Evolutionary conservation across 2,329 filamentous ascomycete species (phyloP), one percentile per base, ranked within the genome.

Genomic region (Eutypella sp.): DNA sequence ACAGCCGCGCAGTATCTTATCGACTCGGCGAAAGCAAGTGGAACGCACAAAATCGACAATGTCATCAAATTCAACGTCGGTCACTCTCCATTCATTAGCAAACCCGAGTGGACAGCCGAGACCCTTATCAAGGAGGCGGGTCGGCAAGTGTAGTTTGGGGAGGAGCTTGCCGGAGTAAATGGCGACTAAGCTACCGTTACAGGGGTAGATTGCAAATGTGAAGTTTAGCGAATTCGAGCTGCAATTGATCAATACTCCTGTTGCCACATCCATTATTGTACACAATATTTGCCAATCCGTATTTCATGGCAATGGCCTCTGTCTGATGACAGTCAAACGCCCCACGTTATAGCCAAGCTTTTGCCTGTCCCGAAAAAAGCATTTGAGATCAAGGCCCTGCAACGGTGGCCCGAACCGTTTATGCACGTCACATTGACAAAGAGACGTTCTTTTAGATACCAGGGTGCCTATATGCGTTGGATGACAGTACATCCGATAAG

Each of bases 31-130:
- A 52, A 48, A n/a, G 47, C 47, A 36, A 49, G 46, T 40, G 48
- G 49, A 33, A 10, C 29, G 5, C 49, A 57, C 27, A 49, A 46
- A 25, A 52, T 59, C 18, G 52, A 57, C 9, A 52, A 45, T 5
- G 39, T 57, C 15, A 50, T 59, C 20, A 47, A 52, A 13, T 23
- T 53, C 16, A 51, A 57, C 11, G n/a, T 51, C 10, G 55, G 55
- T 10, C 54, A 57, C 45, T 59, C 54, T 20, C 55, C 52, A 11
- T 59, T 59, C 31, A 46, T 57, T 9, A 57, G 48, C 38, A 48
- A 44, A 43, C 48, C 54, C 5, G 47, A 53, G n/a, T 57, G 44
- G 49, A 50, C 48, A 1, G 54, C 51, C 1, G 38, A 50, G 40
- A 52, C 47, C 2, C 46, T 57, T 22, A 48, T 57, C 5, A 36